Evolutionary conservation across 768 basidiomycete species (phyloP).

Genomic region (Exsudoporus frostii): DNA sequence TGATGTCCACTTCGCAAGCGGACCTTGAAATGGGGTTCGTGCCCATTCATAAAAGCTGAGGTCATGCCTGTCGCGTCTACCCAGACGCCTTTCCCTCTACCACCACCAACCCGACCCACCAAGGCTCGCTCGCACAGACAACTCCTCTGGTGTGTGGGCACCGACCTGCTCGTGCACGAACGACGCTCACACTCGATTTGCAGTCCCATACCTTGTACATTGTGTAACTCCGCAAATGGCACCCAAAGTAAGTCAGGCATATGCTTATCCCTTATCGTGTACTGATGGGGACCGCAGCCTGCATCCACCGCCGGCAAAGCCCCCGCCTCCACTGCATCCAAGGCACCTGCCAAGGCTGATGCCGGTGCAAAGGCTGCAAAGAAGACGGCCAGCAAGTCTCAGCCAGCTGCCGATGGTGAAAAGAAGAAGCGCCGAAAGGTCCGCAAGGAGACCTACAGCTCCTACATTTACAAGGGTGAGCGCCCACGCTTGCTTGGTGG

Average conservation of each 20-base stretch:
- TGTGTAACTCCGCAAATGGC: slow-evolving; percentile 34
- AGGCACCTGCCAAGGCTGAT: slow-evolving; percentile 50
- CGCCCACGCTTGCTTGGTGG: not conserved
- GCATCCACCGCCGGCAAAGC: slow-evolving; percentile 39
- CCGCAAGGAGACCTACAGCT: slow-evolving; percentile 80
- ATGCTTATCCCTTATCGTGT: slow-evolving; percentile 7
- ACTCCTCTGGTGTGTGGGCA: slow-evolving; percentile 24
- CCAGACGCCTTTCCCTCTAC: slow-evolving; percentile 26
- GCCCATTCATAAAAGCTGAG: slow-evolving; percentile 35
- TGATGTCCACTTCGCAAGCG: slow-evolving; percentile 26
- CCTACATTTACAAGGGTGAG: slow-evolving; percentile 81
- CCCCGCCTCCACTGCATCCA: slow-evolving; percentile 53
- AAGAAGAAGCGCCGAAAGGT: slow-evolving; percentile 81
- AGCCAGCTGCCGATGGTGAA: slow-evolving; percentile 53
- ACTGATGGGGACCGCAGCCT: slow-evolving; percentile 32
- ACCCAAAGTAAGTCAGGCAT: slow-evolving; percentile 32
- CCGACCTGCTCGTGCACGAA: not conserved
- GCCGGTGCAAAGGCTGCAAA: slow-evolving; percentile 51
- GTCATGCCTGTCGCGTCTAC: slow-evolving; percentile 27
- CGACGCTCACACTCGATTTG: slow-evolving; percentile 8
- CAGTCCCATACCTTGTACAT: slow-evolving; percentile 32
- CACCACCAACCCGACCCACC: slow-evolving; percentile 26
- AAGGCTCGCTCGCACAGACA: slow-evolving; percentile 17
- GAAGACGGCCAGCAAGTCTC: slow-evolving; percentile 58
- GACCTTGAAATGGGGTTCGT: slow-evolving; percentile 32